Base-by-base conservation (phyloP, 2,329 filamentous ascomycete species). In the Xylaria digitata region DNA sequence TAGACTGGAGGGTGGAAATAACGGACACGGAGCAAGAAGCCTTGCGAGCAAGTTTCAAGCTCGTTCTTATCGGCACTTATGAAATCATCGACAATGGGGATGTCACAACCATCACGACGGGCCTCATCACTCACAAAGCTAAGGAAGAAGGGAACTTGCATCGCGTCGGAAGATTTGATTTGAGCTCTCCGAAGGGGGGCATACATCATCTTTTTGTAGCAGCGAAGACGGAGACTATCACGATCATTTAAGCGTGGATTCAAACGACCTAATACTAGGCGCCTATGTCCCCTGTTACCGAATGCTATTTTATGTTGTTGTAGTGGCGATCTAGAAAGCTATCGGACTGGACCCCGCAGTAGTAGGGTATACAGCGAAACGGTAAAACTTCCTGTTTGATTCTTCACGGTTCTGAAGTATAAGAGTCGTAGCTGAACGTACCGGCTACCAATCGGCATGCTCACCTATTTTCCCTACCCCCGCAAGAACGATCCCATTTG, bases 91-190 rank as follows among this genome's bases (percentile, higher is more conserved):
- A 58, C 42, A n/a, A n/a, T n/a, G 42, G 15, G 30, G 5, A 48
- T 17, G 23, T 45, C 26, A 48, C 8, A 23, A 58, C 55, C 19
- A n/a, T 23, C 7, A 48, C 43, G 8, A 17, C 4, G 4, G 55
- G 55, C 42, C 26, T 58, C 30, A n/a, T 58, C 9, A n/a, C 42
- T 8, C 55, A 58, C n/a, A 58, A 48, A 48, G 26, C 30, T 48
- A 8, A 58, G 7, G n/a, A 58, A 9, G n/a, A 21, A 37, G 55
- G 30, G 23, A 23, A 21, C 15, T 58, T 48, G 17, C 19, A 34
- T 37, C 55, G 55, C 13, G 26, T 58, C 6, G 55, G 55, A 37
- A 58, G 55, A 23, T 58, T 58, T 37, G 55, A 58, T 48, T 34
- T 58, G 30, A 37, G 42, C 42, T 58, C 55, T 48, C 26, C 55